Evolutionary conservation across 805 yeast genomes (phyloP).

Genomic region (Candida khao-thaluensis): DNA sequence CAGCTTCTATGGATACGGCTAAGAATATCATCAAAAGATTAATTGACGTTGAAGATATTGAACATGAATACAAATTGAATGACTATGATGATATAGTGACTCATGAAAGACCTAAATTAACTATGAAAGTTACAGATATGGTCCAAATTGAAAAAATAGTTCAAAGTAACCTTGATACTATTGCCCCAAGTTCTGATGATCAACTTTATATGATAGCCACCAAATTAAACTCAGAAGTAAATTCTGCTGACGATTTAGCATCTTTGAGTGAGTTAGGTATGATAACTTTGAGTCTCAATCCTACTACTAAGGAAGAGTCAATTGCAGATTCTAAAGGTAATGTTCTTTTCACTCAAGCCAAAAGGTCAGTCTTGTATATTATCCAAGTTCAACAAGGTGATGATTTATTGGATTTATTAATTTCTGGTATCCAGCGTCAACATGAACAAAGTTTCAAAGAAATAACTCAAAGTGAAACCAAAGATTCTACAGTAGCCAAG

Average conservation of each 20-base stretch:
- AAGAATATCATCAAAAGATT: slow-evolving; percentile 45
- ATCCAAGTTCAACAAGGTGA: slow-evolving; percentile 76
- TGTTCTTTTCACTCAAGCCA: slow-evolving; percentile 69
- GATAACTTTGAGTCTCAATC: slow-evolving; percentile 58
- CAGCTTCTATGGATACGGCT: slow-evolving; percentile 47
- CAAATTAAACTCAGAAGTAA: slow-evolving; percentile 40
- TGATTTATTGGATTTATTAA: slow-evolving; percentile 64
- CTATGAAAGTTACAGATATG: slow-evolving; percentile 47
- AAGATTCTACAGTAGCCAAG: slow-evolving; percentile 28
- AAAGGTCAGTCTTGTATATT: slow-evolving; percentile 77
- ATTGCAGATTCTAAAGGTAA: slow-evolving; percentile 56
- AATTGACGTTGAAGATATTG: slow-evolving; percentile 57
- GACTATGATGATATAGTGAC: slow-evolving; percentile 66
- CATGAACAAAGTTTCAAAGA: slow-evolving; percentile 68
- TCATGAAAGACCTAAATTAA: slow-evolving; percentile 45
- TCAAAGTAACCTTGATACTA: slow-evolving; percentile 38
- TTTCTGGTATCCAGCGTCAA: slow-evolving; percentile 61
- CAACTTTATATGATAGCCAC: slow-evolving; percentile 46
- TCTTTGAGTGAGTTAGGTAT: slow-evolving; percentile 52
- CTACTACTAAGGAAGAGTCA: slow-evolving; percentile 45
- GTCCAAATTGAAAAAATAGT: slow-evolving; percentile 44
- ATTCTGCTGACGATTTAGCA: slow-evolving; percentile 40
- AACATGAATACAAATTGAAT: slow-evolving; percentile 56
- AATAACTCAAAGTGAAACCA: slow-evolving; percentile 49
- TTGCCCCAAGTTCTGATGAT: slow-evolving; percentile 55